These are phyloP conservation scores for Tuber melanosporum DNA, from an alignment of 495 filamentous ascomycete genomes.

Conservation along the genomic window DNA sequence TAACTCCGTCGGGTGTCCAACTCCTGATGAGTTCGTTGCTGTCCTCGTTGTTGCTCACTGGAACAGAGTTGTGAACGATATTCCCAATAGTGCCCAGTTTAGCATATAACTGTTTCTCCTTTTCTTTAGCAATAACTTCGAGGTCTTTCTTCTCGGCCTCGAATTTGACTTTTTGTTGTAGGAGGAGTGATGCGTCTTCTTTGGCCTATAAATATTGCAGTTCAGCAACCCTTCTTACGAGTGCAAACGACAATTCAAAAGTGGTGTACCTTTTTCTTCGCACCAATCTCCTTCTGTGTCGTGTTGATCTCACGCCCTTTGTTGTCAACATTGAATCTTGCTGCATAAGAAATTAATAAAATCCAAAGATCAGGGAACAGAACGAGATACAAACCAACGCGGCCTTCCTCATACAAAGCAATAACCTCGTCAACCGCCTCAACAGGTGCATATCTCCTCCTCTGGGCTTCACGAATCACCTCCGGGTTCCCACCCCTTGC, in stretches of 20 bases:
- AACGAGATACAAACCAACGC: constrained; percentile 56
- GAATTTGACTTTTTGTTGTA: constrained; percentile 66
- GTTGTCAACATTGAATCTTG: constrained; percentile 72
- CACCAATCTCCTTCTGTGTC: constrained; percentile 79
- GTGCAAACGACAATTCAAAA: background rate
- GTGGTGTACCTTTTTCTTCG: constrained; percentile 71
- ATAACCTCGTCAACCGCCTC: constrained; percentile 87
- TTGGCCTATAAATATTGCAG: constrained; percentile 56
- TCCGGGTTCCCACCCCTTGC: constrained; percentile 85
- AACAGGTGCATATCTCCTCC: constrained; percentile 68
- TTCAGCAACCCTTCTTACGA: constrained; percentile 1
- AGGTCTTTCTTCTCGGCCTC: constrained; percentile 74
- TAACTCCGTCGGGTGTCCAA: constrained; percentile 71
- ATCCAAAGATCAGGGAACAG: background rate
- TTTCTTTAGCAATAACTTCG: constrained; percentile 63
- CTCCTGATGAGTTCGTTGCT: constrained; percentile 68
- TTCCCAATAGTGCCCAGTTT: constrained; percentile 87
- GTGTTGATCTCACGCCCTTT: constrained; percentile 77
- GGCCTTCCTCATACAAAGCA: constrained; percentile 76
- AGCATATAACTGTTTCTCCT: constrained; percentile 62
- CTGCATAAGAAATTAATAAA: constrained; percentile 44
- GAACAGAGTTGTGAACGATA: constrained; percentile 85
- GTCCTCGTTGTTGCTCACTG: constrained; percentile 86
- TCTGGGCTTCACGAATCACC: constrained; percentile 81
- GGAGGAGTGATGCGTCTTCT: constrained; percentile 68